phyloP scores from a whole-genome alignment of 1,284 basidiomycete genomes.

The Heterobasidion occidentale region DNA sequence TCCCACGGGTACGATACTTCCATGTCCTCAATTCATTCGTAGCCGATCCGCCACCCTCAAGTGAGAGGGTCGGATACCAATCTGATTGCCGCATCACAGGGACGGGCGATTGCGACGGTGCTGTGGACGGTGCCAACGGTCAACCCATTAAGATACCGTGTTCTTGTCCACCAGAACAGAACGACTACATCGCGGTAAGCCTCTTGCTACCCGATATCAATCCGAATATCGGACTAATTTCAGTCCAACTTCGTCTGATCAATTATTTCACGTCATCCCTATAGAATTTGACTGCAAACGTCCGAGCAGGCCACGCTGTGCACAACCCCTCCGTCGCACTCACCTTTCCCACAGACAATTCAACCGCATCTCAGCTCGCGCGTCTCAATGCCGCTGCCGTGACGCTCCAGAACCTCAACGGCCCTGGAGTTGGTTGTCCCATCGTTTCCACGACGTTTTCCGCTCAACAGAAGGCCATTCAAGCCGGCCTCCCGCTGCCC shows the following conservation, averaged over 20 bases:
- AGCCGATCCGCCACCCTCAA: background rate
- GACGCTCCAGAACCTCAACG: conserved; percentile 32
- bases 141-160: conserved; percentile 51
- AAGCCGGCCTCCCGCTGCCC: background rate
- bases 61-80: too few relatives aligned
- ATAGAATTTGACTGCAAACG: conserved; percentile 6
- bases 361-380: background rate
- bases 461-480: conserved; percentile 3
- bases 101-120: conserved; percentile 15
- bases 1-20: conserved; percentile 16
- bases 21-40: background rate
- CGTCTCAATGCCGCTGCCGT: conserved; percentile 4
- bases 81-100: background rate
- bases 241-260: conserved; percentile 21
- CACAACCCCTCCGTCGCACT: conserved; percentile 13
- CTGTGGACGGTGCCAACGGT: conserved; percentile 40
- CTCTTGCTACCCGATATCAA: background rate
- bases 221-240: too few relatives aligned
- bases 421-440: conserved; percentile 31
- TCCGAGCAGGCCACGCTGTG: conserved; percentile 19
- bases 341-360: conserved; percentile 1
- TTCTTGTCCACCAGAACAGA: conserved; percentile 29
- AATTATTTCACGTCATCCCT: conserved; percentile 17
- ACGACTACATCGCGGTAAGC: conserved; percentile 22
- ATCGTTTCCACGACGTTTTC: conserved; percentile 27